Base-by-base conservation (phyloP, 306 rosid genomes). In the Malus fusca region DNA sequence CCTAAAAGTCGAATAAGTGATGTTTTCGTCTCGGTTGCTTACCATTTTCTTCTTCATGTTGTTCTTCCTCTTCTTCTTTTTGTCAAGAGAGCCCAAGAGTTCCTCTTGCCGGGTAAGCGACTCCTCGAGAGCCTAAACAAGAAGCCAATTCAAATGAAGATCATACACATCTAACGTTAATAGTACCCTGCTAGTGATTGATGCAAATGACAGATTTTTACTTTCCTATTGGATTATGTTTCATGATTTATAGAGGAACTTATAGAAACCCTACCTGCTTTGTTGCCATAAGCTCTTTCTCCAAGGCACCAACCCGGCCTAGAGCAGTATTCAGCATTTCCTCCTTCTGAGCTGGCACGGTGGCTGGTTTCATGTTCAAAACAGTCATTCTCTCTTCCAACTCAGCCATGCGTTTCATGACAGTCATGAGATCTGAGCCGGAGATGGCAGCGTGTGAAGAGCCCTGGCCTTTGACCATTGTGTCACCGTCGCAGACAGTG, bases 341-440 rank as follows among this genome's bases (percentile, higher is more conserved):
- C 84, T 90, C 99, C 85, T 92, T 89, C 75, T 86, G 96, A 11
- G 84, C 85, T 22, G 97, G 93, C 90, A 88, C 76, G 75, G 66
- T 4, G 28, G 74, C 59, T 31, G 93, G 91, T 74, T 85, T 83
- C 80, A 40, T 62, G 69, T 84, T 89, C 64, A 91, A 68, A 75
- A 5, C 53, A 11, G 35, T 22, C 81, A 85, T 82, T 78, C 82
- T 87, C 78, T 82, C 86, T 85, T 95, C 99, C 85, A 95, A 79
- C 74, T 89, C 97, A 73, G 89, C 85, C 90, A 95, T 92, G 81
- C 97, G 96, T 80, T 90, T 89, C 87, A 92, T 80, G 78, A 87
- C 89, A 59, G 91, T 69, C 79, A 77, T 76, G 83, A 81, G 83
- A 77, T 88, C 93, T 51, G 80, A 62, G 30, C 67, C 15, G 66